phyloP scores from a whole-genome alignment of 495 filamentous ascomycete genomes.

The Trichocladium uniseriatum region DNA sequence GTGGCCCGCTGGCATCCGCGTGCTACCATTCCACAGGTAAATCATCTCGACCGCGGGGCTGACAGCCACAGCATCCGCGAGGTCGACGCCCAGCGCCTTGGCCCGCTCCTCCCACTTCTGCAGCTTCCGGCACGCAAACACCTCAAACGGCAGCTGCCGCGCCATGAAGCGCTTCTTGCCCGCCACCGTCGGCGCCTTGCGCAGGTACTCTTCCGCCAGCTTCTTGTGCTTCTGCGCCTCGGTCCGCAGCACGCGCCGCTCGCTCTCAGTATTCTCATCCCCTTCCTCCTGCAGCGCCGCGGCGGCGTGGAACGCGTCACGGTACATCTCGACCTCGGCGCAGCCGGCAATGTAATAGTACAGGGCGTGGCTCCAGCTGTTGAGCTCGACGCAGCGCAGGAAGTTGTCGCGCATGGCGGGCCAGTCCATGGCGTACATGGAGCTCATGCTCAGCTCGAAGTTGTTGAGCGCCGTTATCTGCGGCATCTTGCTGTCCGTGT shows the following conservation, averaged over 20 bases:
- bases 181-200: slow-evolving; percentile 60
- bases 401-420: slow-evolving; percentile 63
- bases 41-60: slow-evolving; percentile 87
- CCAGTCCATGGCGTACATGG: slow-evolving; percentile 71
- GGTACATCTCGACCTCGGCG: slow-evolving; percentile 70
- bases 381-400: slow-evolving; percentile 68
- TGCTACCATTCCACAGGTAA: slow-evolving; percentile 84
- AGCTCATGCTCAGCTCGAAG: slow-evolving; percentile 75
- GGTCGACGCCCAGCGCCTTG: slow-evolving; percentile 53
- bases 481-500: slow-evolving; percentile 63
- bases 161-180: slow-evolving; percentile 89
- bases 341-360: slow-evolving; percentile 85
- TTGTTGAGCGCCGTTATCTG: slow-evolving; percentile 71
- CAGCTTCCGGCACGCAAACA: slow-evolving; percentile 76
- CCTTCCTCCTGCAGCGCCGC: too few relatives aligned
- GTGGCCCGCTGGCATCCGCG: slow-evolving; percentile 59
- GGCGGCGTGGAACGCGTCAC: slow-evolving; percentile 46
- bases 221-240: slow-evolving; percentile 40
- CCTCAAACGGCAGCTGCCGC: slow-evolving; percentile 79
- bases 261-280: slow-evolving; percentile 31
- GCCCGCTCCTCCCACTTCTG: slow-evolving; percentile 83
- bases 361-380: slow-evolving; percentile 81
- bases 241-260: background rate
- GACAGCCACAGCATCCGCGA: slow-evolving; percentile 76
- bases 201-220: slow-evolving; percentile 59